Percentiles rank a stretch among this genome's conserved stretches.
phyloP scores from a whole-genome alignment of 225 moss, liverwort and hornwort species.

The Physcomitrellopsis africana region DNA sequence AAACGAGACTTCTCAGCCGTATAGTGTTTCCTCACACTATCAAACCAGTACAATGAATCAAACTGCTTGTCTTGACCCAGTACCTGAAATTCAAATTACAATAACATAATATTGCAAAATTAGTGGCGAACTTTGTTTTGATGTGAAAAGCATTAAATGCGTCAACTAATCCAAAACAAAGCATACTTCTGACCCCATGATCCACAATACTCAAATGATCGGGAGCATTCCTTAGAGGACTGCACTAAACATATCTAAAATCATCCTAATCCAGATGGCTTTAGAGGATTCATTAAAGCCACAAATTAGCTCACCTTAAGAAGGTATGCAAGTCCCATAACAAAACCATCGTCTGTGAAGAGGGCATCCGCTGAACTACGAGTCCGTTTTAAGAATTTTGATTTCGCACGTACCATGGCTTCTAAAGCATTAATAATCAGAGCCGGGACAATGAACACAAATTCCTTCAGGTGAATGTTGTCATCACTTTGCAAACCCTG shows the following conservation, averaged over 20 bases:
- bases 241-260: conserved; percentile 6
- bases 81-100: conserved; percentile 51
- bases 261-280: conserved; percentile 11
- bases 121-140: not conserved
- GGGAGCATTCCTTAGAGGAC: not conserved
- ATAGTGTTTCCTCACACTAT: conserved; percentile 77
- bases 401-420: conserved; percentile 86
- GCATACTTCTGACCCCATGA: not conserved
- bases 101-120: conserved; percentile 1
- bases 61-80: conserved; percentile 90
- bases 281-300: conserved; percentile 5
- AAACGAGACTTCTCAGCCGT: conserved; percentile 73
- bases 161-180: not conserved
- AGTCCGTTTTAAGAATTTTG: conserved; percentile 76
- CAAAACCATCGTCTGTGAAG: conserved; percentile 99
- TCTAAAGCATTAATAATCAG: conserved; percentile 91
- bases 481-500: conserved; percentile 85
- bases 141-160: conserved; percentile 6
- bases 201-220: conserved; percentile 15
- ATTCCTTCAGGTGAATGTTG: conserved; percentile 85
- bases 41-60: conserved; percentile 97
- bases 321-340: conserved; percentile 91
- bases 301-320: conserved; percentile 61
- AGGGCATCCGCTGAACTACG: conserved; percentile 78
- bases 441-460: conserved; percentile 90